Base-by-base conservation (phyloP, 2,329 filamentous ascomycete species). In the Anthostomella pinea region DNA sequence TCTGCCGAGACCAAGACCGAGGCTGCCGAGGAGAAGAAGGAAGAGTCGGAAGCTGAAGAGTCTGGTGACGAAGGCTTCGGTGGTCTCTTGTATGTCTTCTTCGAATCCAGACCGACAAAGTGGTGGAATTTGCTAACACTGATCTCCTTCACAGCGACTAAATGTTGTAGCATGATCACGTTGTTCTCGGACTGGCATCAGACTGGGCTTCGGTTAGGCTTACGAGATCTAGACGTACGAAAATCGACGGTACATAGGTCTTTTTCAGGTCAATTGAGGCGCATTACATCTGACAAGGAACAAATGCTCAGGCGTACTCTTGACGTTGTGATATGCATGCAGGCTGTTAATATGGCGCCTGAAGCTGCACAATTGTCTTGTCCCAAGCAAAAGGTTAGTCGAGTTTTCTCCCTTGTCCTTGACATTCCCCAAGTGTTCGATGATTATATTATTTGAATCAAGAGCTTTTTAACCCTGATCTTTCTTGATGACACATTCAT, bases 51-150 rank as follows among this genome's bases (percentile, higher is more conserved):
- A 49, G 83, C 83, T 59, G 81, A 83, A 60, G 81, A 85, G 63
- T 81, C 78, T 47, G 83, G 70, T 57, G 74, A 75, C 42, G 77
- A 81, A 43, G 82, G 83, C 65, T 89, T 91, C 75, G 86, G 83
- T 67, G 83, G 83, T 78, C 81, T 91, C 64, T 91, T 93, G 73
- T 77, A 69, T 39, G 73, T 70, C 28, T 29, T 26, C 31, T 30
- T 31, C 15, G 23, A 13, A 13, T 25, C 8, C 4, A 8, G 1
- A 15, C 11, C 5, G n/a, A n/a, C n/a, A n/a, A n/a, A n/a, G n/a
- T 25, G 4, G 10, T 3, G 8, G 11, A 13, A 13, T 13, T 34
- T 45, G 53, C 71, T 75, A 65, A 75, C 67, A 17, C 14, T n/a
- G 17, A 29, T 14, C 3, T 32, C 23, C 13, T 37, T 30, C 34